Base-by-base conservation (phyloP, 2,329 filamentous ascomycete genomes). In the Pseudogymnoascus sp. region DNA sequence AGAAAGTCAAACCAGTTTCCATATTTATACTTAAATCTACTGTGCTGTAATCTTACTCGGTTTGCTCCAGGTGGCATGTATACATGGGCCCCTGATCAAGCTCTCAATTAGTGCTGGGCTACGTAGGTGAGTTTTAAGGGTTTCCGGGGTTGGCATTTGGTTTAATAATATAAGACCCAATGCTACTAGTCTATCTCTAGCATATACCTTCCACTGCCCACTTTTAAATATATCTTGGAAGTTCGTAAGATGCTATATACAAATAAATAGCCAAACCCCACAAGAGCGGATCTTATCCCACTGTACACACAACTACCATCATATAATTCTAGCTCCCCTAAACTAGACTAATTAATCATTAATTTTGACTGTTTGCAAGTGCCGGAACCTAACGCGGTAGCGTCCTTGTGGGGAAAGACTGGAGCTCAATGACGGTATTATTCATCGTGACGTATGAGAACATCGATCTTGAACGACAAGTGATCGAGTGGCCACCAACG, bases 361-460 rank as follows among this genome's bases (percentile, higher is more conserved):
- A 50, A 26, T 50, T 28, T 9, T 50, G 21, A 50, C n/a, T 17
- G 23, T 50, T 28, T 50, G 44, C 44, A 50, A 28, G 44, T 50
- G 7, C 44, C 44, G 44, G 44, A 23, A 15, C 23, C 44, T 50
- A 50, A 50, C 8, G 44, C 8, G 23, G 47, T 31, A 53, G 47
- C 17, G 17, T 53, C 44, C 23, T 53, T 28, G 23, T 31, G 23
- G 47, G 47, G 47, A 31, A 53, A 53, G 23, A 17, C n/a, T 57
- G 28, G 17, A 57, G 26, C 50, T 33, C 10, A 33, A 57, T 57
- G 47, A 57, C 47, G 47, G 17, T 57, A 31, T 57, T 33, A 57
- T 57, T 57, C n/a, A 57, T 57, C 10, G 50, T 57, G 50, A 57
- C 26, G 50, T 57, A 57, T 57, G 50, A 57, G 50, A 57, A 57